Evolutionary conservation across 192 early-diverging fungal species (phyloP), one percentile per base, ranked within the genome.

Genomic region (Dissophora globulifera): DNA sequence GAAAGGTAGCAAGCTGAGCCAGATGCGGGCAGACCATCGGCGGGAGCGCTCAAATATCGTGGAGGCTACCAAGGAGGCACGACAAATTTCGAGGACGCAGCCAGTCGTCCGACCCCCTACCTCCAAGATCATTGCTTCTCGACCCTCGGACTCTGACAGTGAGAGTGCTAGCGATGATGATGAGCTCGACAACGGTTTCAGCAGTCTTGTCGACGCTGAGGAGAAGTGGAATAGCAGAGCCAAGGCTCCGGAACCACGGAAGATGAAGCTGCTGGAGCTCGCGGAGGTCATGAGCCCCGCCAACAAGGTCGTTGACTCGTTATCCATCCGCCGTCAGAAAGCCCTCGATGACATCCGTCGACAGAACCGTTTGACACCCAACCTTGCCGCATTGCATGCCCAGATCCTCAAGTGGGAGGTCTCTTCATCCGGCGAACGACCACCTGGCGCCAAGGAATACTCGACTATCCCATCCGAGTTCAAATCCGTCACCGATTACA

Each of bases 331-430:
- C n/a, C 51, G 60, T 13, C 49, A 63, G 17, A 54, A 35, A 11
- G 53, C 50, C 6, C 29, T 62, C 31, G 67, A 85, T 20, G 84
- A 84, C 53, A 76, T 81, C 40, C 55, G 84, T 17, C 52, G 78
- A 26, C 71, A 81, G 51, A 67, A 78, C 23, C 76, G 85, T 5
- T 53, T 88, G 16, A 69, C 54, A 29, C 87, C 89, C 11, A 87
- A 82, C 53, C 69, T 93, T 56, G 69, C 78, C 20, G 58, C 42
- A 12, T 58, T 93, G 23, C 85, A 89, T 67, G 87, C 86, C 33
- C 76, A 76, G 10, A 67, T 93, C 31, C 69, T 93, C 7, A 65
- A 82, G 15, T 93, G 92, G 92, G 78, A 82, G 6, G 82, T 86
- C 15, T 75, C 82, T 2, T 58, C 70, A 4, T 49, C 63, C 8